phyloP scores from a whole-genome alignment of 2,329 filamentous ascomycete genomes.

The Fusarium sp. region DNA sequence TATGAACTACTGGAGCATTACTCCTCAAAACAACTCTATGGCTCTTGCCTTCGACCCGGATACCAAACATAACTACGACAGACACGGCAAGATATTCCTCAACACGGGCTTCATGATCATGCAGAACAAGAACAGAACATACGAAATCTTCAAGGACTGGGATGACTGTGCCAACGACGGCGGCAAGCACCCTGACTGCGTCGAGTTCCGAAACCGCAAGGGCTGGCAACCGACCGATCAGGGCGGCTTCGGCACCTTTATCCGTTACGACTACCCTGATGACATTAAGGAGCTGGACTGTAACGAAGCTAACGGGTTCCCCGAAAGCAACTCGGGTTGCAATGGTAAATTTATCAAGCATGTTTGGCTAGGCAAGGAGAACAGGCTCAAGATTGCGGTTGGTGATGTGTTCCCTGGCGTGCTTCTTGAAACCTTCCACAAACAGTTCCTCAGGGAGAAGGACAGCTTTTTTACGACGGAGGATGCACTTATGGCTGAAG shows the following conservation, averaged over 20 bases:
- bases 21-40: constrained; percentile 54
- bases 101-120: constrained; percentile 70
- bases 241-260: constrained; percentile 61
- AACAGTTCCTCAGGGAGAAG: constrained; percentile 54
- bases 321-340: constrained; percentile 57
- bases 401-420: constrained; percentile 57
- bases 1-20: constrained; percentile 64
- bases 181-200: constrained; percentile 57
- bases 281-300: constrained; percentile 60
- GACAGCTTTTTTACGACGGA: constrained; percentile 49
- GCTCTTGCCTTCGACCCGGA: constrained; percentile 60
- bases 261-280: constrained; percentile 60
- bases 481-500: background rate
- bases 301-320: constrained; percentile 62
- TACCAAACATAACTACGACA: constrained; percentile 52
- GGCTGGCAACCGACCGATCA: constrained; percentile 59
- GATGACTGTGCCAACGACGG: constrained; percentile 58
- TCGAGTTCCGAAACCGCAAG: constrained; percentile 53
- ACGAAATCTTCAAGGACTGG: constrained; percentile 66
- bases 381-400: constrained; percentile 58
- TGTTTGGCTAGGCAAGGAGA: constrained; percentile 60
- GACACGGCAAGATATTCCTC: constrained; percentile 59
- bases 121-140: constrained; percentile 65
- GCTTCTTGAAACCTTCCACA: constrained; percentile 56
- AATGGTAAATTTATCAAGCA: constrained; percentile 61